phyloP scores from a whole-genome alignment of 2,329 filamentous ascomycete genomes.

The Colletotrichum horii region DNA sequence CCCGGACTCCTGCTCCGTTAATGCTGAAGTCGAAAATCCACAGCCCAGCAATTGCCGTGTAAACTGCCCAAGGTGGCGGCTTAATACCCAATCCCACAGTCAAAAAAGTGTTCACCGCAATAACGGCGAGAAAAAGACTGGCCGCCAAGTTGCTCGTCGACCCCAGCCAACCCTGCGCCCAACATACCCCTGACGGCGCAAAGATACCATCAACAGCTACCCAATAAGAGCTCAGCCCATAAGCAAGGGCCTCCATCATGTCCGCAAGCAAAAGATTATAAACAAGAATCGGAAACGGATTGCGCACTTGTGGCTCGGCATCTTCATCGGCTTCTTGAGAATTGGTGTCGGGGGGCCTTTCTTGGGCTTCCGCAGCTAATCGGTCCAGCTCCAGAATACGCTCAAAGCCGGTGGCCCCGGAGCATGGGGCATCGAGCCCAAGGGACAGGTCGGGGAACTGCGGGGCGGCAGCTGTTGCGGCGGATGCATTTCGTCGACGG shows the following conservation, averaged over 20 bases:
- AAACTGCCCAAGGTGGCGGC: conserved; percentile 49
- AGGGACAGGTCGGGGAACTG: not conserved
- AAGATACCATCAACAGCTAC: conserved; percentile 50
- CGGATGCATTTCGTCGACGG: not conserved
- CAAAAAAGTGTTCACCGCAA: conserved; percentile 63
- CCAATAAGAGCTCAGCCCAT: conserved; percentile 60
- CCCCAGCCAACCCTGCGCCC: conserved; percentile 61
- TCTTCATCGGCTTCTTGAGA: not conserved
- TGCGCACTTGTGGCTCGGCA: conserved; percentile 26
- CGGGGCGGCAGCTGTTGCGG: not conserved
- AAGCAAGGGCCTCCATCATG: conserved; percentile 60
- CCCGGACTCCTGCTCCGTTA: not conserved
- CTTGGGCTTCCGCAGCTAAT: not conserved
- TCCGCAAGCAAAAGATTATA: conserved; percentile 66
- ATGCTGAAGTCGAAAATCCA: conserved; percentile 49
- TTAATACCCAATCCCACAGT: conserved; percentile 56
- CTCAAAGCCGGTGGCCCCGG: not conserved
- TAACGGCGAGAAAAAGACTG: conserved; percentile 61
- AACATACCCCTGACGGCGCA: conserved; percentile 53
- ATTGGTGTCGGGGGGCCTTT: not conserved
- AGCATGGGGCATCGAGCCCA: not conserved
- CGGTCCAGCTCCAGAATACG: conserved; percentile 3
- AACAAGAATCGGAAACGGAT: conserved; percentile 65
- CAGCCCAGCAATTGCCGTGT: conserved; percentile 41
- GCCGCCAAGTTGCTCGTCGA: conserved; percentile 62